phyloP scores from a whole-genome alignment of 371 early-diverging fungal species.

The Blakeslea trispora region DNA sequence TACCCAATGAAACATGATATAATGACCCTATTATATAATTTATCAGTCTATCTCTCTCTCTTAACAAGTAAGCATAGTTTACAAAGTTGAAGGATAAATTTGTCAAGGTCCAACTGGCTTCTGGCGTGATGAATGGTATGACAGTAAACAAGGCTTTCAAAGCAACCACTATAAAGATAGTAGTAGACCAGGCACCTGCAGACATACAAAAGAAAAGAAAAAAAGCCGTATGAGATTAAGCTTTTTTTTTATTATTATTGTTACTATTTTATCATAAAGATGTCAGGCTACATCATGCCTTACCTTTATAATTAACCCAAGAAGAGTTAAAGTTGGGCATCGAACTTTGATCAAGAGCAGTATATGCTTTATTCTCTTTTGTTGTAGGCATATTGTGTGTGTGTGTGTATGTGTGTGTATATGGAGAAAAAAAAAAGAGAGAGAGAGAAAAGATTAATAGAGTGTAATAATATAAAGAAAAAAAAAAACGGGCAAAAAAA shows the following conservation, averaged over 20 bases:
- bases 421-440: too few relatives aligned
- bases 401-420: too few relatives aligned
- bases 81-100: slow-evolving; percentile 89
- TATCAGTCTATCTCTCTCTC: background rate
- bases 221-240: background rate
- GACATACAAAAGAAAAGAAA: too few relatives aligned
- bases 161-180: slow-evolving; percentile 76
- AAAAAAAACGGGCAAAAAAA: too few relatives aligned
- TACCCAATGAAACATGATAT: slow-evolving; percentile 96
- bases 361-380: slow-evolving; percentile 27
- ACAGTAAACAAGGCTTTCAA: slow-evolving; percentile 83
- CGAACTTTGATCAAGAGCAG: slow-evolving; percentile 61
- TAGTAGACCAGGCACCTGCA: slow-evolving; percentile 95
- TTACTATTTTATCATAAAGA: too few relatives aligned
- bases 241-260: too few relatives aligned
- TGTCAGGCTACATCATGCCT: too few relatives aligned
- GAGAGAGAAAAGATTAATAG: too few relatives aligned
- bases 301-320: slow-evolving; percentile 74
- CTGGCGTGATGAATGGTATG: slow-evolving; percentile 88
- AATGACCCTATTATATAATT: slow-evolving; percentile 69
- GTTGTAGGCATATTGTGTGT: background rate
- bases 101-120: slow-evolving; percentile 95
- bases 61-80: slow-evolving; percentile 32
- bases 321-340: slow-evolving; percentile 70
- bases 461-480: too few relatives aligned